Evolutionary conservation across 768 basidiomycete species (phyloP), one percentile per base, ranked within the genome.

Genomic region (Termitomyces sp.): DNA sequence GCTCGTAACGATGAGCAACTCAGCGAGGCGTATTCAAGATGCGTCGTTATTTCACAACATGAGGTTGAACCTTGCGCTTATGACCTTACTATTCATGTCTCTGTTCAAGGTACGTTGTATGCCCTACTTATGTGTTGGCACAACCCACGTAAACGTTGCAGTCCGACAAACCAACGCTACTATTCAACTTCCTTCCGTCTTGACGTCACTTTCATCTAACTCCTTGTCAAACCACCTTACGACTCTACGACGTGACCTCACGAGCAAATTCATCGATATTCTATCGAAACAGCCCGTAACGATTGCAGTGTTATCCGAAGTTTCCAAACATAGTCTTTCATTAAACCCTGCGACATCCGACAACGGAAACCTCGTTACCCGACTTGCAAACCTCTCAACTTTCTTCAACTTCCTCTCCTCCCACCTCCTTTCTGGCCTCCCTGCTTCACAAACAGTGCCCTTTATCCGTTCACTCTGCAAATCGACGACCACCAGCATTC

Each of bases 1-100:
- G 83, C 86, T 56, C 80, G 81, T 38, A 70, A 82, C 7, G 84
- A 90, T 65, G 91, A 92, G 59, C 84, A 90, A 64, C 75, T 93
- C 24, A 81, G 77, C 61, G 84, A 89, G 48, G 86, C 86, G 3
- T 91, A 83, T 65, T 69, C 80, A 22, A 78, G 83, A 64, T 78
- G 86, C 64, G 69, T 92, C 26, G 65, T 75, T 2, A 67, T 88
- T 30, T 77, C 79, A 26, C 71, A 80, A 4, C 75, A 75, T 16
- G 76, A 78, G 58, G 22, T 10, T 4, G 24, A 36, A 14, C 22
- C 26, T 32, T 77, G 78, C 22, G 70, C 79, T 6, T 75, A 73
- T 16, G 76, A 78, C 58, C 63, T 90, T 30, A 69, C 72, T 30
- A 76, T 91, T 52, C 74, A 72, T 54, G 71, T 80, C 13, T 75